These are phyloP conservation scores for Chlamydomonas urium DNA, from an alignment of 139 green algal species.

Conservation along the genomic window DNA sequence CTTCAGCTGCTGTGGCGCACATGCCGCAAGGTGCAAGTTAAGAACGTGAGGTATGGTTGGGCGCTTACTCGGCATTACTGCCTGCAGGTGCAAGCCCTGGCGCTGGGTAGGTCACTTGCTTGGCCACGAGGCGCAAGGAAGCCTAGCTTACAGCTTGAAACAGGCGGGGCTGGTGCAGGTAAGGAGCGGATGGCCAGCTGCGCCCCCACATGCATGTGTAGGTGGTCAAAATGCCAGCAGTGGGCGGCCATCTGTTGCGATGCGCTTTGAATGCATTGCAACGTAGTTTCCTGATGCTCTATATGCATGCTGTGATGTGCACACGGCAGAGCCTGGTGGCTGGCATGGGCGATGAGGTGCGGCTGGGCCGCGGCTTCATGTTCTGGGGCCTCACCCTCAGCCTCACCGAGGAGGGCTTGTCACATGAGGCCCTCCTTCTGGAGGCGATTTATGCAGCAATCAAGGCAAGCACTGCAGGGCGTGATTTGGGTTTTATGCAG, in stretches of 20 bases:
- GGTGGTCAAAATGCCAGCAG: too few relatives aligned
- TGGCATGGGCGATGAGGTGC: slow-evolving; percentile 14
- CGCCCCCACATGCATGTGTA: too few relatives aligned
- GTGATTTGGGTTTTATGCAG: too few relatives aligned
- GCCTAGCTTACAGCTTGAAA: slow-evolving; percentile 38
- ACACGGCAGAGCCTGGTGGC: slow-evolving; percentile 1
- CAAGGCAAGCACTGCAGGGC: too few relatives aligned
- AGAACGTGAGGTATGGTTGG: too few relatives aligned
- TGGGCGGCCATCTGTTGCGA: slow-evolving; percentile 20
- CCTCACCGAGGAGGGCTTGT: slow-evolving; percentile 38
- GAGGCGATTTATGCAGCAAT: too few relatives aligned
- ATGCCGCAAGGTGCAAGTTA: not conserved
- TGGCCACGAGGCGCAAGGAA: slow-evolving; percentile 45
- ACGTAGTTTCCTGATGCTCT: not conserved
- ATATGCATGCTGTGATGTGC: not conserved
- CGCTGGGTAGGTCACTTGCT: slow-evolving; percentile 40
- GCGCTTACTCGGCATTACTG: too few relatives aligned
- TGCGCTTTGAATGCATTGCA: not conserved
- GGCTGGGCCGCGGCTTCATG: slow-evolving; percentile 42
- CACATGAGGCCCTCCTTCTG: too few relatives aligned
- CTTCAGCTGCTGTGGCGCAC: too few relatives aligned
- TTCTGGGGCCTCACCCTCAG: slow-evolving; percentile 39
- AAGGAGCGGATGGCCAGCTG: too few relatives aligned
- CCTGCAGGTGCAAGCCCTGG: slow-evolving; percentile 41
- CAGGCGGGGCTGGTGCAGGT: slow-evolving; percentile 29